phyloP scores from a whole-genome alignment of 2,329 filamentous ascomycete genomes.

The Plenodomus biglobosus region DNA sequence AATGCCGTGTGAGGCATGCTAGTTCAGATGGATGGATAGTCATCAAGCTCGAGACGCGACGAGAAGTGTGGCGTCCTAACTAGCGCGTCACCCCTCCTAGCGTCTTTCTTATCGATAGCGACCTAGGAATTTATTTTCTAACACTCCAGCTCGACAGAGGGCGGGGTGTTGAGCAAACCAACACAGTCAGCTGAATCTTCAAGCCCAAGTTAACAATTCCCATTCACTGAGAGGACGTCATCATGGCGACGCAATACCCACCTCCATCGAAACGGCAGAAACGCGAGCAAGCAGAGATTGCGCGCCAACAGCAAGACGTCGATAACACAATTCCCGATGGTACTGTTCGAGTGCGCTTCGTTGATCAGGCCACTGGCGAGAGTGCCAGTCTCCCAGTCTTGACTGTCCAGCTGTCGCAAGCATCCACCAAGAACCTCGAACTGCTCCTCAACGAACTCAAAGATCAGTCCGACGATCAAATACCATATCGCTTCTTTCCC shows the following conservation, averaged over 20 bases:
- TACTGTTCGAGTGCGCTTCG: constrained; percentile 82
- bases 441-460: constrained; percentile 82
- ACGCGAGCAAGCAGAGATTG: constrained; percentile 70
- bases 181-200: not conserved
- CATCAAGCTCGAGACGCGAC: constrained; percentile 8
- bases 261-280: constrained; percentile 87
- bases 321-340: constrained; percentile 66
- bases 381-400: constrained; percentile 68
- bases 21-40: constrained; percentile 2
- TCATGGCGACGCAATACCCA: constrained; percentile 80
- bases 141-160: not conserved
- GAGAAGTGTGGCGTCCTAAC: constrained; percentile 9
- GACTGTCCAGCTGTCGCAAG: constrained; percentile 78
- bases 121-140: constrained; percentile 23
- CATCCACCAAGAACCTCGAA: constrained; percentile 85
- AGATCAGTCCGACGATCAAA: constrained; percentile 63
- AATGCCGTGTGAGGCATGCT: not conserved
- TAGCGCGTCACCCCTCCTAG: constrained; percentile 28
- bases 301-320: constrained; percentile 75
- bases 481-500: constrained; percentile 69
- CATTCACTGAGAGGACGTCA: not conserved
- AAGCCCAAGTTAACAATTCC: not conserved
- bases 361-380: constrained; percentile 72
- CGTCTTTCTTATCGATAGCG: constrained; percentile 27
- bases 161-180: constrained; percentile 2